Evolutionary conservation across 192 early-diverging fungal species (phyloP).

Genomic region (Coemansia sp.): DNA sequence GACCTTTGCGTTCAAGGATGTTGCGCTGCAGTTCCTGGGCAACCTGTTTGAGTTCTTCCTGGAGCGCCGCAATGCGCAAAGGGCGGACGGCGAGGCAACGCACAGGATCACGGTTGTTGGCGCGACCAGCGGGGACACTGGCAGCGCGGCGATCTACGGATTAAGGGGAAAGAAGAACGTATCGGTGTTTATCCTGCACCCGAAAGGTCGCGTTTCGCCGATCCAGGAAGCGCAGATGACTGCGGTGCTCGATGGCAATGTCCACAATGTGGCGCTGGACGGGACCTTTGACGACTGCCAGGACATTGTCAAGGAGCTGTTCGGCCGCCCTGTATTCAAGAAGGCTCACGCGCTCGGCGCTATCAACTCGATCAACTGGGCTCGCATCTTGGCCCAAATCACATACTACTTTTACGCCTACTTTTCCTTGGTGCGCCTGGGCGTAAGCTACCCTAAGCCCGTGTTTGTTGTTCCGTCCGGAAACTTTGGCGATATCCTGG

Average conservation of each 20-base stretch:
- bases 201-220: slow-evolving; percentile 85
- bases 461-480: slow-evolving; percentile 92
- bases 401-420: slow-evolving; percentile 96
- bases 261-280: slow-evolving; percentile 88
- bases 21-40: slow-evolving; percentile 94
- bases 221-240: slow-evolving; percentile 99
- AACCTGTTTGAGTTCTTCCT: slow-evolving; percentile 99
- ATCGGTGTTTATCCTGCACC: slow-evolving; percentile 91
- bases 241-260: slow-evolving; percentile 88
- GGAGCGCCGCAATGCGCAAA: slow-evolving; percentile 63
- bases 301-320: slow-evolving; percentile 92
- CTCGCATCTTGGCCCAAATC: slow-evolving; percentile 94
- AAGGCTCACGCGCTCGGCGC: slow-evolving; percentile 81
- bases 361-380: slow-evolving; percentile 99
- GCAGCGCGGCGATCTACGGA: slow-evolving; percentile 97
- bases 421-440: slow-evolving; percentile 63
- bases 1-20: slow-evolving; percentile 99
- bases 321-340: slow-evolving; percentile 77
- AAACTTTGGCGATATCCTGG: slow-evolving; percentile 96
- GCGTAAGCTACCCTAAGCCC: slow-evolving; percentile 7
- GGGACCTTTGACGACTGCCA: slow-evolving; percentile 99
- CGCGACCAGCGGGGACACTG: slow-evolving; percentile 96
- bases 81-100: slow-evolving; percentile 1
- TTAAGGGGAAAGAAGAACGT: slow-evolving; percentile 92
- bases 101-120: slow-evolving; percentile 87